Percentiles rank a stretch among this genome's conserved stretches.
These are phyloP conservation scores for Globisporangium cylindrosporum DNA, from an alignment of 352 stramenopile genomes.

Conservation along the genomic window DNA sequence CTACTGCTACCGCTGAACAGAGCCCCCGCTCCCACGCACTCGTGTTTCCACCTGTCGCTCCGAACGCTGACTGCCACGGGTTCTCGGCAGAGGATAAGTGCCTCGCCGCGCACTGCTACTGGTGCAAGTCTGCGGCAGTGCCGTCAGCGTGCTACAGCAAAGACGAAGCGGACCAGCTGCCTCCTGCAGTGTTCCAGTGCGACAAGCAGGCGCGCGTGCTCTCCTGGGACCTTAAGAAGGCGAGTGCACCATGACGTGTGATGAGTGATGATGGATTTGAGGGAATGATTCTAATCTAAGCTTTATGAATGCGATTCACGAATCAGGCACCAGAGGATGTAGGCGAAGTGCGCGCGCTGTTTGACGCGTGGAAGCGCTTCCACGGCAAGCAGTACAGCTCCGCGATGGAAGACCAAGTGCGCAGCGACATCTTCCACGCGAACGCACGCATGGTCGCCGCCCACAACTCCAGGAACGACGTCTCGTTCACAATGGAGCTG, in stretches of 20 bases:
- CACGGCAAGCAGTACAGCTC: slow-evolving; percentile 54
- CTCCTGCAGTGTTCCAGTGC: slow-evolving; percentile 74
- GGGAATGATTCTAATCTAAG: not conserved
- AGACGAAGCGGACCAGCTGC: slow-evolving; percentile 60
- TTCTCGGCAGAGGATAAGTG: slow-evolving; percentile 49
- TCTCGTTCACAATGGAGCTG: slow-evolving; percentile 64
- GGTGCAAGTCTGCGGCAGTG: slow-evolving; percentile 76
- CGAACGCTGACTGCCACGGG: slow-evolving; percentile 45
- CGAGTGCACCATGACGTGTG: slow-evolving; percentile 2
- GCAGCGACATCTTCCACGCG: slow-evolving; percentile 49
- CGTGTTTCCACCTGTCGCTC: slow-evolving; percentile 23
- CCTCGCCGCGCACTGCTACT: slow-evolving; percentile 55
- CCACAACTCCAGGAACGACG: slow-evolving; percentile 52
- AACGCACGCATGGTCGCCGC: slow-evolving; percentile 59
- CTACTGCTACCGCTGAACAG: not conserved
- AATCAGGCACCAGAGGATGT: slow-evolving; percentile 24
- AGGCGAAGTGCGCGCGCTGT: slow-evolving; percentile 36
- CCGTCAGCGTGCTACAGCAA: slow-evolving; percentile 75
- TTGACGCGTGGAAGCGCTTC: slow-evolving; percentile 42
- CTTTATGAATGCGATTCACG: not conserved
- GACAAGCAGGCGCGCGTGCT: slow-evolving; percentile 27
- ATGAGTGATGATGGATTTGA: too few species aligned
- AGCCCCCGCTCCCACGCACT: slow-evolving; percentile 16
- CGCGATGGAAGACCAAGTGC: slow-evolving; percentile 44
- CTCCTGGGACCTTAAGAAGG: slow-evolving; percentile 38